Base-by-base conservation (phyloP, 2,329 filamentous ascomycete genomes). In the Claviceps lovelessii region DNA sequence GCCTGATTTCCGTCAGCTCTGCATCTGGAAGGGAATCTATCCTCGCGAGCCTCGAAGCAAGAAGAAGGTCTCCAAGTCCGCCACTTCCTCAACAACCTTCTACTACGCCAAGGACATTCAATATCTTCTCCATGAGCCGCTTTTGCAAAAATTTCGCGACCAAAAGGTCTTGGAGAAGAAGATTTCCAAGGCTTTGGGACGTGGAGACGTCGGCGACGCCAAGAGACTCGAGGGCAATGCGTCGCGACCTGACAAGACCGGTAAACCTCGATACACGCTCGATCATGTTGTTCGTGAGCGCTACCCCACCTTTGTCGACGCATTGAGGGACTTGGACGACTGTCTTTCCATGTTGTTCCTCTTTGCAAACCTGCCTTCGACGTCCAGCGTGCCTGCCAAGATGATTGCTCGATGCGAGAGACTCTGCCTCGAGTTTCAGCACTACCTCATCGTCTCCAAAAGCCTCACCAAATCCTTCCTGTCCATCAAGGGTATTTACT, bases 11-110 rank as follows among this genome's bases (percentile, higher is more conserved):
- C 85, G 93, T 73, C 86, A 95, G 74, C 80, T 98, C 68, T 98
- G 93, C 76, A 98, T 98, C 71, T 98, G 95, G 85, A 97, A 97
- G 77, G 93, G 90, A 64, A 97, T 98, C 70, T 98, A 96, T 73
- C 93, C 93, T 61, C 87, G 93, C 66, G 93, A 98, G 76, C 93
- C 93, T 60, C 83, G 93, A 67, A 95, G 86, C 76, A 91, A 90
- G 77, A 96, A 95, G 77, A 96, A 96, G 80, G 93, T 88, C 46
- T 88, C 86, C 67, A 95, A 94, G 72, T 89, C 88, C 57, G 83
- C 90, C 31, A 95, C 88, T 41, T 84, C 86, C 58, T 90, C 86
- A 55, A 97, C 91, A 33, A 98, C 93, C 58, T 98, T 97, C 63
- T 86, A 86, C 73, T 86, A 85, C 67, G 74, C 90, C 68, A 95